Evolutionary conservation across 2,329 filamentous ascomycete genomes (phyloP).

Genomic region (Metarhizium album): DNA sequence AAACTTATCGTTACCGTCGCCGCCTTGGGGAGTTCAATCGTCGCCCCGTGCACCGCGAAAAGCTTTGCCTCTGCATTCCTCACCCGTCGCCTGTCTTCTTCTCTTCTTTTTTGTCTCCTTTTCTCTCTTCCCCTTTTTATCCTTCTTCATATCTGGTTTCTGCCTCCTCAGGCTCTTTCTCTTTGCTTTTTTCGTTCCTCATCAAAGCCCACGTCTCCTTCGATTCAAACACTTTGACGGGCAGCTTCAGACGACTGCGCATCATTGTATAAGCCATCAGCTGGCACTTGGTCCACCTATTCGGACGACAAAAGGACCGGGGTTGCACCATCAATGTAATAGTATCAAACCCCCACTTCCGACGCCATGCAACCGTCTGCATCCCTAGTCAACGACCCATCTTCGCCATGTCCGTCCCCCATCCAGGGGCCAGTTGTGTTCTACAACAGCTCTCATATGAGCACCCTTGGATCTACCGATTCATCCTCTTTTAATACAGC

Average conservation of each 20-base stretch:
- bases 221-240: background rate
- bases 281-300: background rate
- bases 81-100: too few relatives aligned
- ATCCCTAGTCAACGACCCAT: constrained; percentile 1
- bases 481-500: background rate
- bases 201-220: background rate
- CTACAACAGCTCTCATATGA: background rate
- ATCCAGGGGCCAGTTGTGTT: constrained; percentile 7
- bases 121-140: too few relatives aligned
- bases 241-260: background rate
- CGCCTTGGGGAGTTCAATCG: background rate
- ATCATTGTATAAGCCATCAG: background rate
- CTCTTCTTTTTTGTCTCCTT: too few relatives aligned
- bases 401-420: background rate
- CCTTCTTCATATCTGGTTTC: too few relatives aligned
- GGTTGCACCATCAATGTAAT: constrained; percentile 2
- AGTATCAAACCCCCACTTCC: constrained; percentile 9
- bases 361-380: constrained; percentile 15
- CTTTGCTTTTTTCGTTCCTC: background rate
- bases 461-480: background rate
- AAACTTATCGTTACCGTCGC: background rate
- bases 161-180: background rate
- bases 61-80: background rate
- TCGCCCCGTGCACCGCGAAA: background rate
- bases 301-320: constrained; percentile 1